Evolutionary conservation across 768 basidiomycete genomes (phyloP).

Genomic region (Ramaria sp.): DNA sequence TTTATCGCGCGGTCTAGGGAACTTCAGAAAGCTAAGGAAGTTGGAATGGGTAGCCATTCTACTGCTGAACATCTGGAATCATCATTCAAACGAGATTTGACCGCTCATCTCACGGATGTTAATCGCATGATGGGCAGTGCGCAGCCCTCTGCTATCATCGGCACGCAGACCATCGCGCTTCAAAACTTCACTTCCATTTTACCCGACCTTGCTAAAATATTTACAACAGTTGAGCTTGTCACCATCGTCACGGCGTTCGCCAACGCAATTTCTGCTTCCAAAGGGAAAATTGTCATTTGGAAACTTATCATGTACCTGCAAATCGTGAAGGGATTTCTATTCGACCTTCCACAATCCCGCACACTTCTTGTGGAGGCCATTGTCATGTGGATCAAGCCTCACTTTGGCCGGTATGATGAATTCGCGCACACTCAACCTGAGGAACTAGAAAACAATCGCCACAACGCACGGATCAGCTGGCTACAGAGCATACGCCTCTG

Average conservation of each 20-base stretch:
- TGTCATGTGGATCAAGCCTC: constrained; percentile 89
- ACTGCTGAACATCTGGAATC: constrained; percentile 80
- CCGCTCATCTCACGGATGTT: constrained; percentile 64
- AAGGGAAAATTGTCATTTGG: constrained; percentile 86
- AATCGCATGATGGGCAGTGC: constrained; percentile 81
- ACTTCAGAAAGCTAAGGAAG: constrained; percentile 71
- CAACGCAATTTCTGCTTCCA: constrained; percentile 63
- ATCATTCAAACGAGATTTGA: constrained; percentile 76
- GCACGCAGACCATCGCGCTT: constrained; percentile 88
- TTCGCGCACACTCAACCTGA: constrained; percentile 47
- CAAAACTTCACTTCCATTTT: constrained; percentile 90
- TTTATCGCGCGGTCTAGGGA: constrained; percentile 87
- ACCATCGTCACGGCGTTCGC: constrained; percentile 81
- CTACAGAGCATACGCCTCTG: constrained; percentile 84
- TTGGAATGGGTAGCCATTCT: constrained; percentile 67
- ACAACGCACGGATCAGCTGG: constrained; percentile 77
- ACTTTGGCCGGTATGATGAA: constrained; percentile 89
- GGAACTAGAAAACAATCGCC: constrained; percentile 56
- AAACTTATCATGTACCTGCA: constrained; percentile 91
- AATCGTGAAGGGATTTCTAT: constrained; percentile 79
- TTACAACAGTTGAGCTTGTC: constrained; percentile 72
- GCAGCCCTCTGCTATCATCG: constrained; percentile 79
- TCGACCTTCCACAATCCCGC: constrained; percentile 73
- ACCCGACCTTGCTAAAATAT: constrained; percentile 77
- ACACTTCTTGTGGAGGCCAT: constrained; percentile 76